These are phyloP conservation scores for Paramecium biaurelia DNA, from an alignment of 73 alveolate species.

Conservation along the genomic window DNA sequence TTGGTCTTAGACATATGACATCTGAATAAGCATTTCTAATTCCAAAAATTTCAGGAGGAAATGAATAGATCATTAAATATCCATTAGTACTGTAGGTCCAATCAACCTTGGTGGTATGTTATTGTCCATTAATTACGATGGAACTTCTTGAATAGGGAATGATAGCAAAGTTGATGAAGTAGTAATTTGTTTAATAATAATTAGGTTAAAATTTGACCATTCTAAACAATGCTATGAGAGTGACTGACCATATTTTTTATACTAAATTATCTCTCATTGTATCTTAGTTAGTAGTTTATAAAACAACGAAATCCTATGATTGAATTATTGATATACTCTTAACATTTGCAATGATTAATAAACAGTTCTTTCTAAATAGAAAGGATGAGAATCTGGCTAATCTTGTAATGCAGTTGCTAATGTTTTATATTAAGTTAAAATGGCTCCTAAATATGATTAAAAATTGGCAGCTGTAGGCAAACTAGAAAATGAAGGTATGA, in stretches of 20 bases:
- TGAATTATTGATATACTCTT: background rate
- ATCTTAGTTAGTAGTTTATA: background rate
- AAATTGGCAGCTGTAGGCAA: background rate
- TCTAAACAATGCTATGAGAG: background rate
- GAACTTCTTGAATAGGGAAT: background rate
- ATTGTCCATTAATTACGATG: background rate
- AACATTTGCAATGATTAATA: background rate
- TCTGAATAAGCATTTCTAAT: background rate
- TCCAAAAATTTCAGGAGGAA: background rate
- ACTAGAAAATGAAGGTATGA: background rate
- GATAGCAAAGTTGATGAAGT: background rate
- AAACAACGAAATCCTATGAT: background rate
- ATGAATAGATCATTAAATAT: background rate
- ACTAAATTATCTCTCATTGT: background rate
- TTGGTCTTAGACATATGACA: background rate
- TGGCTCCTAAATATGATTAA: background rate
- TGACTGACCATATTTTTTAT: background rate
- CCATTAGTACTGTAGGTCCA: background rate
- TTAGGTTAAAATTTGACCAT: background rate
- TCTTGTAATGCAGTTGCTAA: background rate
- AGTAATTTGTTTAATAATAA: slow-evolving; percentile 13
- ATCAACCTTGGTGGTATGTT: background rate
- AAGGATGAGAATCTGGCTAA: background rate
- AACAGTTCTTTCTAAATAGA: background rate
- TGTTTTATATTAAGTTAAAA: background rate